These are phyloP conservation scores for Gamarada debralockiae DNA, from an alignment of 495 filamentous ascomycete species.

Conservation along the genomic window DNA sequence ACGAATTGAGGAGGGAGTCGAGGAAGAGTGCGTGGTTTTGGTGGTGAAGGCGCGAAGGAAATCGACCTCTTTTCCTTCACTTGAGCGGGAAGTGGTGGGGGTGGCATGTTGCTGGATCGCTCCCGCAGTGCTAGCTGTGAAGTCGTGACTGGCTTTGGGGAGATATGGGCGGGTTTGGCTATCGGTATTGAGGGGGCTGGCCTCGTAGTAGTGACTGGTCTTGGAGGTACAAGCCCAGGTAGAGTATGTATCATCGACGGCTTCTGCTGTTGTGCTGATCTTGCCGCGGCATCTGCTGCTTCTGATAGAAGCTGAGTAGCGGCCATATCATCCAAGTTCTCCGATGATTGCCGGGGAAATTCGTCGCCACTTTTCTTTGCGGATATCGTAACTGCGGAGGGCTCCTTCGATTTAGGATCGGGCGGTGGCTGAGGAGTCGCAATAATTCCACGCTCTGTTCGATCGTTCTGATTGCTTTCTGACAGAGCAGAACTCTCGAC, in stretches of 20 bases:
- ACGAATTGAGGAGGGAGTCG: background rate
- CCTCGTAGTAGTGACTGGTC: background rate
- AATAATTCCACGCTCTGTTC: no score
- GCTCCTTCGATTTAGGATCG: no score
- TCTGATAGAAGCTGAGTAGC: constrained; percentile 15
- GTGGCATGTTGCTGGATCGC: constrained; percentile 14
- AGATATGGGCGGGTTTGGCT: no score
- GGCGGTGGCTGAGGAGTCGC: no score
- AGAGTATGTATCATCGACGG: background rate
- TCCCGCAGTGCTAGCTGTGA: constrained; percentile 6
- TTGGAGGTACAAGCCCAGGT: background rate
- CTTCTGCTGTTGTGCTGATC: background rate
- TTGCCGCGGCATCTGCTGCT: constrained; percentile 9
- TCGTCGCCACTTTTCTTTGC: constrained; percentile 7
- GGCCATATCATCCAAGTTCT: constrained; percentile 5
- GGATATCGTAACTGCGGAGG: no score
- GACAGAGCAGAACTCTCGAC: constrained; percentile 14
- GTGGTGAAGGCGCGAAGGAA: constrained; percentile 5
- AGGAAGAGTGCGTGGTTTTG: background rate
- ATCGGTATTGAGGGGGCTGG: background rate
- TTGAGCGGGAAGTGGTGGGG: constrained; percentile 1
- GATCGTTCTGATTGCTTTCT: background rate
- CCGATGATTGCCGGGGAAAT: background rate
- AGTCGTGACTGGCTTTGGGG: background rate
- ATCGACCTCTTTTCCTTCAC: constrained; percentile 2